Evolutionary conservation across 345 rosid species (phyloP), one percentile per base, ranked within the genome.

Genomic region (thale cress (Arabidopsis thaliana)): DNA sequence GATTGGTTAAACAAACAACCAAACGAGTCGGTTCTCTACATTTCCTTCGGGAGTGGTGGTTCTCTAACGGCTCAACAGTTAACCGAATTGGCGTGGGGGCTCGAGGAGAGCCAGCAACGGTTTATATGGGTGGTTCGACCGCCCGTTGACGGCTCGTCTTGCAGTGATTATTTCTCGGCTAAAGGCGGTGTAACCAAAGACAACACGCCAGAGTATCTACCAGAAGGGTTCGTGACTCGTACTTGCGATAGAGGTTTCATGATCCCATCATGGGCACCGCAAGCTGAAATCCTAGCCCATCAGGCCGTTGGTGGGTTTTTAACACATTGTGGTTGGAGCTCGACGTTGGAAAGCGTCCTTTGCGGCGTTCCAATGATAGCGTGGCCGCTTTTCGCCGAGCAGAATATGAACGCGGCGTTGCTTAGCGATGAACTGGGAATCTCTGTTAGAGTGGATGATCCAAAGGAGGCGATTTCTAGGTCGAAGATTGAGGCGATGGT

Each of bases 311-410:
- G 97, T 1, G 95, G 88, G 12, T 92, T 84, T 66, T 41, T 90
- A 8, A 80, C 92, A 0, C 96, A 93, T 34, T 83, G 90, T 3
- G 96, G 97, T 0, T 90, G 97, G 97, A 92, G 84, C 69, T 92
- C 94, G 1, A 67, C 76, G 14, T 24, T 88, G 4, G 94, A 92
- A 82, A 79, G 93, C 51, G 78, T 87, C 1, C 23, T 33, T 0
- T 78, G 85, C 1, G 87, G 86, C 8, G 84, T 84, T 58, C 85
- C 91, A 1, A 79, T 89, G 80, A 84, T 89, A 7, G 80, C 79
- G 0, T 87, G 93, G 89, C 88, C 91, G 6, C 48, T 87, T 6
- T 85, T 81, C 2, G 83, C 89, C 0, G 89, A 88, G 74, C 87
- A 88, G 69, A 76, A 45, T 24, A 76, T 86, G 86, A 88, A 83